These are phyloP conservation scores for Fusarium sp. DNA, from an alignment of 2,329 filamentous ascomycete species.

Conservation along the genomic window DNA sequence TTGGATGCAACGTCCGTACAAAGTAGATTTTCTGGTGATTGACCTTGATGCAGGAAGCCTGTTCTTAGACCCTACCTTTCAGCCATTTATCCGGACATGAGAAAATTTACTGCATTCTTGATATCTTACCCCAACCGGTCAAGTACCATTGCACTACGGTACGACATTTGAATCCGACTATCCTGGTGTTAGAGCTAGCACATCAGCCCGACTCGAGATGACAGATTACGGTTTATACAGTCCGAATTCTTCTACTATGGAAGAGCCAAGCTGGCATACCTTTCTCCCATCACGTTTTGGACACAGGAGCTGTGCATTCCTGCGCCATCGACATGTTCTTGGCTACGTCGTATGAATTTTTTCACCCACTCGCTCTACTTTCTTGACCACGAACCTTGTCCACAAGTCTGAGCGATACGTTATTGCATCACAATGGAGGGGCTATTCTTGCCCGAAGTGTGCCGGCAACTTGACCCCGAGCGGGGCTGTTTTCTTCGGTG, in stretches of 20 bases:
- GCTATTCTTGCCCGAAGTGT: conserved; percentile 16
- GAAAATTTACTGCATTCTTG: neutral
- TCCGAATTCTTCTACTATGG: neutral
- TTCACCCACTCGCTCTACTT: conserved; percentile 13
- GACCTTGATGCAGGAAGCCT: neutral
- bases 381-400: conserved; percentile 32
- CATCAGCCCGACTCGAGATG: neutral
- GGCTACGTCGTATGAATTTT: conserved; percentile 21
- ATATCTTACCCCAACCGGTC: neutral
- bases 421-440: conserved; percentile 11
- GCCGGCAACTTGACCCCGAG: conserved; percentile 20
- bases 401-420: neutral
- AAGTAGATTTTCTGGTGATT: neutral
- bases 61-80: neutral
- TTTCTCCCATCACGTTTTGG: neutral
- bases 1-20: neutral
- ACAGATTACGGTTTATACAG: neutral
- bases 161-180: neutral
- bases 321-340: conserved; percentile 5
- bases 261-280: neutral
- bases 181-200: neutral
- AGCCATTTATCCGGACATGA: conserved; percentile 11
- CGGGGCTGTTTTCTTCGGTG: conserved; percentile 31
- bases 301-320: neutral
- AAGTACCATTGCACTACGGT: neutral